Base-by-base conservation (phyloP, 352 stramenopile genomes). In the Globisporangium camurandrum region DNA sequence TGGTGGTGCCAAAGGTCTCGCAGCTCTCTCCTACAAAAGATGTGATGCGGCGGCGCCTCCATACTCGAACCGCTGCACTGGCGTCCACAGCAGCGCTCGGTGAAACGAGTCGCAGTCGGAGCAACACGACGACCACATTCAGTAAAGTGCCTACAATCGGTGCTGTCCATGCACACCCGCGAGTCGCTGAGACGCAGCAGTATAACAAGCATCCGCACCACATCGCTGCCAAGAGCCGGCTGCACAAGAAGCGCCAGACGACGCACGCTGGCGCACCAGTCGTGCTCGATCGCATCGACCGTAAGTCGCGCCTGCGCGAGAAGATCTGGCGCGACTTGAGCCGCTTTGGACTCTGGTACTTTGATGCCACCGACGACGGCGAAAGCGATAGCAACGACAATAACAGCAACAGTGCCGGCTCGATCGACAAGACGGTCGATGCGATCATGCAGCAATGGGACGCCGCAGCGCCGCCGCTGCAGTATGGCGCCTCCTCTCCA, bases 241-340 rank as follows among this genome's bases (percentile, higher is more conserved):
- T 51, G 16, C 19, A 38, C 27, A 51, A 71, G 61, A 46, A 67
- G 31, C 59, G 56, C 22, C 46, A 46, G 41, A 61, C 67, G 51
- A 58, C 46, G 26, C 57, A 71, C 43, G 54, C 55, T 49, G 41
- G 73, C 49, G 26, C 64, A 7, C 30, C 56, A 0, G 57, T 80
- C 28, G 26, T 68, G 65, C 56, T 77, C 19, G 58, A 74, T 24
- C 51, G 46, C 0, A 43, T 69, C 1, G 72, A 72, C 34, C 45
- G 46, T 37, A 64, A 56, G 36, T 60, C 61, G 19, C 42, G 64
- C 2, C 56, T 87, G 10, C 47, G 59, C 16, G 63, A 75, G 42
- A 83, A 75, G 57, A 41, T 89, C 27, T 75, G 75, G 64, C 72
- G 61, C 10, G 77, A 89, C 51, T 47, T 89, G 10, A 61, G 66